phyloP scores from a whole-genome alignment of 305 asterid species.

The Fraxinus angustifolia region DNA sequence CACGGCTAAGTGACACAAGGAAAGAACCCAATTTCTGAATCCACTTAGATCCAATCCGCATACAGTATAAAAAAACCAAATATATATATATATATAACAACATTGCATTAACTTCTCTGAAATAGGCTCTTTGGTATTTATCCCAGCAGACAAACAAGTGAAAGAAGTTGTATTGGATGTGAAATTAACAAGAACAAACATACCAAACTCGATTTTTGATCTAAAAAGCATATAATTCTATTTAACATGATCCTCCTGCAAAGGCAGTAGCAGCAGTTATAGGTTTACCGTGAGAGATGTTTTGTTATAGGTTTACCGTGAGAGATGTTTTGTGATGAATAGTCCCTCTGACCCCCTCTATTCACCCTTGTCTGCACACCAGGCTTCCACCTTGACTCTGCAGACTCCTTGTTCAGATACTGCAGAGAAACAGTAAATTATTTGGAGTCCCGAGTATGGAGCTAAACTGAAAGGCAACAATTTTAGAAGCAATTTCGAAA shows the following conservation, averaged over 20 bases:
- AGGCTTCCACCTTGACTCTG: conserved; percentile 67
- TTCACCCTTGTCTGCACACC: conserved; percentile 59
- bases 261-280: conserved; percentile 10
- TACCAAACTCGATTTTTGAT: neutral
- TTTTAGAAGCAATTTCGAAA: neutral
- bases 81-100: neutral
- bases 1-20: neutral
- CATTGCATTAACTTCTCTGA: neutral
- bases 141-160: conserved; percentile 1
- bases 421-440: conserved; percentile 32
- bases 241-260: conserved; percentile 5
- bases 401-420: conserved; percentile 60
- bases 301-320: conserved; percentile 58
- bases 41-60: neutral
- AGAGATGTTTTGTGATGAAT: conserved; percentile 48
- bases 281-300: conserved; percentile 58
- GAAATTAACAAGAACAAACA: conserved; percentile 12
- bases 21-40: neutral
- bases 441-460: neutral
- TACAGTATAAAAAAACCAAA: neutral
- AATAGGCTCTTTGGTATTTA: conserved; percentile 5
- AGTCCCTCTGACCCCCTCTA: conserved; percentile 65
- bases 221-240: neutral
- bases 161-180: conserved; percentile 7
- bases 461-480: conserved; percentile 4